These are phyloP conservation scores for Lachancea nothofagi DNA, from an alignment of 805 yeast species.

Conservation along the genomic window DNA sequence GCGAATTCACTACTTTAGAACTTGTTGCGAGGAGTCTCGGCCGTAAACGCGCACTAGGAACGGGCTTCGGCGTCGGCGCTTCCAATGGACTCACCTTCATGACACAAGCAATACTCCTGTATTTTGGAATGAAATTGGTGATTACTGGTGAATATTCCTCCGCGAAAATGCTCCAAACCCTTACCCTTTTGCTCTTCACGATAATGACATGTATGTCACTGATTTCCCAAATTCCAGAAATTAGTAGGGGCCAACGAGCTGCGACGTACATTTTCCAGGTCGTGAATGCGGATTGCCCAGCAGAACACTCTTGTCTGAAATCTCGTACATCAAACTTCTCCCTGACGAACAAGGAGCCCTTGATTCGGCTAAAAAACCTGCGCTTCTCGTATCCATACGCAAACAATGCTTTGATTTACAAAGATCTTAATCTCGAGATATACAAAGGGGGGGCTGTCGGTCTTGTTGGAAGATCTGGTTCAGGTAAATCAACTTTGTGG, in stretches of 20 bases:
- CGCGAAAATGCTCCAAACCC: conserved; percentile 58
- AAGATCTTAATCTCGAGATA: conserved; percentile 41
- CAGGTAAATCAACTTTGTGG: conserved; percentile 81
- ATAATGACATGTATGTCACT: conserved; percentile 56
- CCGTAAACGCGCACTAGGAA: conserved; percentile 45
- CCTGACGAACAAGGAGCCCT: conserved; percentile 2
- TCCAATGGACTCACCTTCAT: conserved; percentile 48
- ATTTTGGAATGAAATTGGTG: conserved; percentile 73
- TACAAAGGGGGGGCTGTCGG: conserved; percentile 50
- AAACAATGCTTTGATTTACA: conserved; percentile 34
- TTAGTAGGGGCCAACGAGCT: conserved; percentile 74
- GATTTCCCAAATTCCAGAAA: conserved; percentile 66
- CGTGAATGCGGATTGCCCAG: conserved; percentile 15
- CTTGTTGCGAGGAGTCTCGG: conserved; percentile 38
- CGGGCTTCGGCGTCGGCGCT: conserved; percentile 64
- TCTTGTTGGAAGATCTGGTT: conserved; percentile 80
- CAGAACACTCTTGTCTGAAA: neutral
- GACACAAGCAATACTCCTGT: conserved; percentile 69
- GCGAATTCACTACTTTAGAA: conserved; percentile 34
- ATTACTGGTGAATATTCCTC: conserved; percentile 50
- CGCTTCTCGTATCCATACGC: conserved; percentile 44
- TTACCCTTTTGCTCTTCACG: conserved; percentile 69
- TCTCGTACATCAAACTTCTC: neutral
- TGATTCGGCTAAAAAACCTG: conserved; percentile 42
- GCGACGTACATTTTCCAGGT: conserved; percentile 48